A percentile compares a stretch with the other conserved stretches of the same genome.
Conservation (phyloP, 1,284 basidiomycete genomes). For the Xerocomus amazonicus region DNA sequence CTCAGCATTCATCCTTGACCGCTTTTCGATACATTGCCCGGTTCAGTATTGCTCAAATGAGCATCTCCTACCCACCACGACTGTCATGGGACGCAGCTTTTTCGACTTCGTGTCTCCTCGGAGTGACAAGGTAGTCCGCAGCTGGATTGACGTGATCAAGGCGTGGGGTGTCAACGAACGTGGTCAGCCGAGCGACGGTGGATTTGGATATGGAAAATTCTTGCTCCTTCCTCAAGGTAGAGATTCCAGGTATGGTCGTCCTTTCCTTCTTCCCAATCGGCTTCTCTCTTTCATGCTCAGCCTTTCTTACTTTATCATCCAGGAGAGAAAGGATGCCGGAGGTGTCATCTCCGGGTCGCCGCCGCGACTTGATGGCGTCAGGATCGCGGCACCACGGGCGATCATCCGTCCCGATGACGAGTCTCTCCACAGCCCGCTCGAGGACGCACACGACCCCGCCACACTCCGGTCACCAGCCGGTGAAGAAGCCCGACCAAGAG, state of each 20-base stretch:
- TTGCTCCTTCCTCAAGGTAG: conserved; percentile 50
- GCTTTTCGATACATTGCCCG: conserved; percentile 60
- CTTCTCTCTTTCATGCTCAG: conserved; percentile 1
- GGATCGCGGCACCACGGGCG: conserved; percentile 13
- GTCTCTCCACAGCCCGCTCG: conserved; percentile 8
- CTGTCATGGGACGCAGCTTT: conserved; percentile 62
- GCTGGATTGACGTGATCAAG: conserved; percentile 71
- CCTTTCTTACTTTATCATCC: conserved; percentile 1
- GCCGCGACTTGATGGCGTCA: conserved; percentile 24
- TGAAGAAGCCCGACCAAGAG: conserved; percentile 29
- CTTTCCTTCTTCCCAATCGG: not conserved
- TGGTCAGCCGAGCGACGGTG: conserved; percentile 74
- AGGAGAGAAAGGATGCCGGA: conserved; percentile 27
- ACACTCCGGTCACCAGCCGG: not conserved
- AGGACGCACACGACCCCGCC: conserved; percentile 7
- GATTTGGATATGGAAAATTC: conserved; percentile 75
- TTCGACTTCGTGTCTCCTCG: conserved; percentile 65
- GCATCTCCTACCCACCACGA: conserved; percentile 52
- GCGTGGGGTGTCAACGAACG: conserved; percentile 76
- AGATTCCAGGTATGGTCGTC: conserved; percentile 46
- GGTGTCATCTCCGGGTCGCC: conserved; percentile 18
- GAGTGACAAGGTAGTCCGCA: conserved; percentile 60
- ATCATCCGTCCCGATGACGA: not conserved
- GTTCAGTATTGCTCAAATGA: conserved; percentile 71
- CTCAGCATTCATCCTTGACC: conserved; percentile 70